A percentile compares a stretch with the other conserved stretches of the same genome.
Conservation (phyloP, 176 grass and related monocot genomes). For the sorghum (Sorghum bicolor) region Sorghum_bicolor_NCBIv3 NC_012877.2:3555001-3555500, state of each 20-base stretch:
- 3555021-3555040: neutral
- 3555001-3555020: conserved; percentile 1
- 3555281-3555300: conserved; percentile 52
- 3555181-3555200: neutral
- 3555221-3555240: neutral
- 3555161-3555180: neutral
- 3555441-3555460: neutral
- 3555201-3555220: neutral
- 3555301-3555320: neutral
- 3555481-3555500: neutral
- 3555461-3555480: neutral
- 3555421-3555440: neutral
- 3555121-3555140: neutral
- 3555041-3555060: neutral
- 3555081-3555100: neutral
- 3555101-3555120: neutral
- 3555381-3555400: neutral
- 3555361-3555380: neutral
- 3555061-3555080: neutral
- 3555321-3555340: neutral
- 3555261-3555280: conserved; percentile 59
- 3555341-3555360: neutral
- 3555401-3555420: neutral
- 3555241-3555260: conserved; percentile 50
- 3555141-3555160: neutral